Conservation (phyloP, 306 rosid species). For the Glycine tomentella region DNA sequence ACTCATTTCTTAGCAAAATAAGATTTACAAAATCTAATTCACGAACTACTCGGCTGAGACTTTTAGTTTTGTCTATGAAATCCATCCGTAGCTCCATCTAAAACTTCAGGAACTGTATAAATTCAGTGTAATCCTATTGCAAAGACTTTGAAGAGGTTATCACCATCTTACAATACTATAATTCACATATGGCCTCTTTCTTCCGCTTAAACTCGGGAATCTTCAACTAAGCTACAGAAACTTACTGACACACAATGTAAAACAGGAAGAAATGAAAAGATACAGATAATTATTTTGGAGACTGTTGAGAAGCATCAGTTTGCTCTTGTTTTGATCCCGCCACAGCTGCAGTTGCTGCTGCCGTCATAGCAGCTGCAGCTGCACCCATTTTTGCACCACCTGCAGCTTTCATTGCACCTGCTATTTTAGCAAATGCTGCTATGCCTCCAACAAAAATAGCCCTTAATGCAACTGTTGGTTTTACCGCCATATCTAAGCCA, state of each 20-base stretch:
- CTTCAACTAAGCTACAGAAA: conserved; percentile 49
- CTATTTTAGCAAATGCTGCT: conserved; percentile 87
- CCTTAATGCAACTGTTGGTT: conserved; percentile 88
- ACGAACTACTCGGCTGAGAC: not conserved
- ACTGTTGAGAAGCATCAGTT: conserved; percentile 57
- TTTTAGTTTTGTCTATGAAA: conserved; percentile 25
- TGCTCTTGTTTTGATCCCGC: conserved; percentile 72
- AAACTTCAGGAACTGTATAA: conserved; percentile 27
- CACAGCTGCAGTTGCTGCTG: conserved; percentile 86
- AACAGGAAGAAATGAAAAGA: not conserved
- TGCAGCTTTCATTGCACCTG: conserved; percentile 82
- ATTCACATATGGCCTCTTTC: conserved; percentile 27
- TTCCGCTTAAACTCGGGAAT: conserved; percentile 37
- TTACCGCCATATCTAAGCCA: conserved; percentile 59
- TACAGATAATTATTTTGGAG: conserved; percentile 39
- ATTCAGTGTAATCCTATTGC: conserved; percentile 27
- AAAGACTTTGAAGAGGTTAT: conserved; percentile 27
- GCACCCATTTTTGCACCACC: conserved; percentile 83
- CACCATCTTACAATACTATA: conserved; percentile 34
- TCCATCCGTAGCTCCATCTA: conserved; percentile 34
- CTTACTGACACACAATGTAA: conserved; percentile 19
- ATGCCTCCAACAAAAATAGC: conserved; percentile 87
- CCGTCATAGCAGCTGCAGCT: conserved; percentile 85
- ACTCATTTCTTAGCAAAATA: not conserved
- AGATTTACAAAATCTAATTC: conserved; percentile 8